Evolutionary conservation across 179 eudicot genomes (phyloP).

Genomic region (Actinidia chinensis): DNA sequence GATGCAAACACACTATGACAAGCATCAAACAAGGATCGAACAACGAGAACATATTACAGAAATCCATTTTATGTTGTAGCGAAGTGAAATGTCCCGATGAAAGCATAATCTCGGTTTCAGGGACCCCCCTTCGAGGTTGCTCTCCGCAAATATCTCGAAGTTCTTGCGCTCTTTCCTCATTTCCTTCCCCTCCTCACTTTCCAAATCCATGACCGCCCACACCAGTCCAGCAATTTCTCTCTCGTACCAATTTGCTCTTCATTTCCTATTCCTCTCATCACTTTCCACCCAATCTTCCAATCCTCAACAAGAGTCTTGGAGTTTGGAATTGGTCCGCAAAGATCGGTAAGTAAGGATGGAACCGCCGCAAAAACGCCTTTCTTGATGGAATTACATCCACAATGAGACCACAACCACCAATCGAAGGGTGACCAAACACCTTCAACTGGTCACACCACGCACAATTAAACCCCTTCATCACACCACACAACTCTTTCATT

Average conservation of each 20-base stretch:
- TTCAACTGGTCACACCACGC: conserved; percentile 38
- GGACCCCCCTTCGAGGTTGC: conserved; percentile 11
- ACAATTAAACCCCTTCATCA: conserved; percentile 29
- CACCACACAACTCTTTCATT: conserved; percentile 16
- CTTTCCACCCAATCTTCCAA: conserved; percentile 55
- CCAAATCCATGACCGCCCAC: conserved; percentile 14
- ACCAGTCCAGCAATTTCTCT: conserved; percentile 12
- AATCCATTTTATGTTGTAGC: background rate
- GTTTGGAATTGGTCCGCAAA: conserved; percentile 40
- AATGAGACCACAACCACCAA: conserved; percentile 14
- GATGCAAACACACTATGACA: background rate
- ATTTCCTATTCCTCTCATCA: conserved; percentile 28
- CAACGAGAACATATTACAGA: background rate
- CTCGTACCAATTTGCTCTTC: conserved; percentile 26
- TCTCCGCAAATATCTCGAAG: background rate
- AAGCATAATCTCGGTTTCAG: background rate
- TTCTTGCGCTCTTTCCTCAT: conserved; percentile 16
- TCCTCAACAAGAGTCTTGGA: conserved; percentile 50
- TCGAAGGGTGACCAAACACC: conserved; percentile 13
- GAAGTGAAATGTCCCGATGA: background rate
- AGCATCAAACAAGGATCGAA: background rate
- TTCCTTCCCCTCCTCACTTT: conserved; percentile 12
- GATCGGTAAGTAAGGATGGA: conserved; percentile 44
- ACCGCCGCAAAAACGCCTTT: conserved; percentile 41
- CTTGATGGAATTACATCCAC: conserved; percentile 26